A percentile compares a stretch with the other conserved stretches of the same genome.
Evolutionary conservation across 441 rosid genomes (phyloP).

Genomic region (Gossypium schwendimanii): DNA sequence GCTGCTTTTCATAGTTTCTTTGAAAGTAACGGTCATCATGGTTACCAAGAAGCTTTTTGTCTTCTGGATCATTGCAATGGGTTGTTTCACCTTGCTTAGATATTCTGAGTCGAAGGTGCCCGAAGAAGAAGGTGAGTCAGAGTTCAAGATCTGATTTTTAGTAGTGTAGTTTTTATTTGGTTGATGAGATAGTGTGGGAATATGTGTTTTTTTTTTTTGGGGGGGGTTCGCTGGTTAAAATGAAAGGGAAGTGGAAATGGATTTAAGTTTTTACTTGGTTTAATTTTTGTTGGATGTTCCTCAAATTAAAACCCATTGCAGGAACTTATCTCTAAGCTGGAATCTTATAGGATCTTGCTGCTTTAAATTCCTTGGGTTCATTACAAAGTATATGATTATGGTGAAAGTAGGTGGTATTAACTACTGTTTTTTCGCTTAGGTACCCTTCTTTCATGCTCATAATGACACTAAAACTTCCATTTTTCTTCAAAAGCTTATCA

Average conservation of each 20-base stretch:
- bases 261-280: constrained; percentile 10
- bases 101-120: constrained; percentile 43
- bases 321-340: neutral
- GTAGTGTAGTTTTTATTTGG: constrained; percentile 7
- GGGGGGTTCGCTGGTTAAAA: neutral
- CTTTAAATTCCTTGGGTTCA: neutral
- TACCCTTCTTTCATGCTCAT: neutral
- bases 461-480: neutral
- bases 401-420: neutral
- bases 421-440: neutral
- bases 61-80: constrained; percentile 33
- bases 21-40: constrained; percentile 19
- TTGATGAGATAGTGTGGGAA: constrained; percentile 12
- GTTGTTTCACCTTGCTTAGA: constrained; percentile 34
- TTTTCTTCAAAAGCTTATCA: neutral
- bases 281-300: constrained; percentile 4
- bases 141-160: neutral
- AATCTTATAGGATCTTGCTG: neutral
- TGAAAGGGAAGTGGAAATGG: constrained; percentile 4
- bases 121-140: constrained; percentile 51
- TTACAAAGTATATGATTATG: neutral
- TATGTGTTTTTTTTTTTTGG: constrained; percentile 13
- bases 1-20: neutral
- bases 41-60: constrained; percentile 23
- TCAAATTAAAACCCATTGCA: neutral